Base-by-base conservation (phyloP, 768 basidiomycete genomes). In the Kondoa malvinella region DNA sequence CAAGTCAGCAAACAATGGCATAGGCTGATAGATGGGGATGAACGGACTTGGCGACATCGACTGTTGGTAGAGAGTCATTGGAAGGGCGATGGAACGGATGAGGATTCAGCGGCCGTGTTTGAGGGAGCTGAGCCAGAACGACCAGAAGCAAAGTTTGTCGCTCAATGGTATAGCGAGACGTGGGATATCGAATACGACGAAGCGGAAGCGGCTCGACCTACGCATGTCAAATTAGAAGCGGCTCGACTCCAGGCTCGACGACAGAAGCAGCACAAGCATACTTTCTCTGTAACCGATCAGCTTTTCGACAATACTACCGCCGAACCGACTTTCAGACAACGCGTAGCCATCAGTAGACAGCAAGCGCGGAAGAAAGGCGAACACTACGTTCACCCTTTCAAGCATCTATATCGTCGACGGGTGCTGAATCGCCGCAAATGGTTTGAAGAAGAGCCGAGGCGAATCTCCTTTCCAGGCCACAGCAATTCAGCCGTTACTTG, bases 401-500 rank as follows among this genome's bases (percentile, higher is more conserved):
- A 96, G 77, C 83, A 87, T 64, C 83, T 96, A 14, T 95, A 95
- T 83, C 90, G 92, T 77, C 89, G 90, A 0, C 85, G 92, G 33
- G 84, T 86, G 73, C 82, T 88, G 56, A 87, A 87, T 17, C 83
- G 85, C 12, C 84, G 84, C 27, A 85, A 86, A 56, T 94, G 92
- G 90, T 64, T 82, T 88, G 17, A 81, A 81, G 63, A 85, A 85
- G 81, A 84, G 68, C 88, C 86, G 16, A 87, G 84, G 71, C 86
- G 88, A 67, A 80, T 86, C 64, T 85, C 86, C 2, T 94, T 97
- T 79, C 82, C 86, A 0, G 92, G 92, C 14, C 88, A 92, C 72
- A 89, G 90, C 0, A 76, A 75, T 16, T 75, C 77, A 69, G 94
- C 96, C 70, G 91, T 99, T 76, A 99, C 94, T 56, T 95, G 92